Evolutionary conservation across 2,329 filamentous ascomycete genomes (phyloP).

Genomic region (Lachnellula hyalina): DNA sequence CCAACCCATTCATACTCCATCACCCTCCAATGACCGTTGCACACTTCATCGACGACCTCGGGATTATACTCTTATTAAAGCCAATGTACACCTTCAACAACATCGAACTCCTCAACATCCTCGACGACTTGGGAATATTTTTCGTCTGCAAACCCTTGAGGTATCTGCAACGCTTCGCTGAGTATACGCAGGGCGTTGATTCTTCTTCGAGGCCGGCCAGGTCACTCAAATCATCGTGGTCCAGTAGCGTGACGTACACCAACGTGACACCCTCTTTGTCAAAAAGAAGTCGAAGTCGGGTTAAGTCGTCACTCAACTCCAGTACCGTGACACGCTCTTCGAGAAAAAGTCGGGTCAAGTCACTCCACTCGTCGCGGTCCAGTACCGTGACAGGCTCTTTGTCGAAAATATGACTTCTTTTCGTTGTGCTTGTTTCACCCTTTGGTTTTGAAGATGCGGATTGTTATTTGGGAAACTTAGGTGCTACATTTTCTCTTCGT

Average conservation of each 20-base stretch:
- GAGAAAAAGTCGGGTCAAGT: too few relatives aligned
- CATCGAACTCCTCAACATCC: conserved; percentile 14
- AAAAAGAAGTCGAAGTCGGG: neutral
- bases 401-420: neutral
- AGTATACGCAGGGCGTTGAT: conserved; percentile 2
- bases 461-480: neutral
- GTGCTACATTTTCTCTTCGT: neutral
- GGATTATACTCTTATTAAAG: conserved; percentile 17
- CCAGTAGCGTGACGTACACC: neutral
- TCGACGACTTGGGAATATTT: conserved; percentile 23
- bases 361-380: too few relatives aligned
- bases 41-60: conserved; percentile 24
- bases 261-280: neutral
- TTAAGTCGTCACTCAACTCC: too few relatives aligned
- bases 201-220: neutral
- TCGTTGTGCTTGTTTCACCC: neutral
- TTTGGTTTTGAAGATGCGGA: neutral
- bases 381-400: neutral
- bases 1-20: neutral
- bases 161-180: conserved; percentile 15
- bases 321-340: neutral
- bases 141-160: conserved; percentile 18
- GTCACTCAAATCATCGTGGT: conserved; percentile 2
- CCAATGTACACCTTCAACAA: conserved; percentile 13
- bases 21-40: conserved; percentile 9